Evolutionary conservation across 768 basidiomycete genomes (phyloP).

Genomic region (Artomyces pyxidatus): DNA sequence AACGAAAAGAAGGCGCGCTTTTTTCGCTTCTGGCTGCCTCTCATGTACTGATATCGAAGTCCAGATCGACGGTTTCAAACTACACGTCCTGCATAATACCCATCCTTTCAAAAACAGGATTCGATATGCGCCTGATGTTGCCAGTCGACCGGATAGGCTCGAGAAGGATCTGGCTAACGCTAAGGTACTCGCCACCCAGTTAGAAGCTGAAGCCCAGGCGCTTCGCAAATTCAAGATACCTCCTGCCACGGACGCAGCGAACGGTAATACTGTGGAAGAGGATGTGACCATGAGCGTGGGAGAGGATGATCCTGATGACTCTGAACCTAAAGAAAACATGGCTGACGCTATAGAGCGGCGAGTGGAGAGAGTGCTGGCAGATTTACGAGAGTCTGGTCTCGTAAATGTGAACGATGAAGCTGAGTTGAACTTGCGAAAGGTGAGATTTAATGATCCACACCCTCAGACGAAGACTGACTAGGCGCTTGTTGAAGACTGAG

Average conservation of each 20-base stretch:
- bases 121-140: conserved; percentile 75
- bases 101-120: conserved; percentile 72
- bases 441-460: conserved; percentile 25
- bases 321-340: conserved; percentile 56
- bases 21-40: neutral
- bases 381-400: conserved; percentile 57
- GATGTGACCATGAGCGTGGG: conserved; percentile 15
- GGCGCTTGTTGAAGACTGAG: conserved; percentile 43
- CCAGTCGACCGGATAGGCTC: conserved; percentile 73
- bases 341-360: conserved; percentile 75
- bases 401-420: conserved; percentile 57
- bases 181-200: conserved; percentile 57
- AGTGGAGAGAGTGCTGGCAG: conserved; percentile 67
- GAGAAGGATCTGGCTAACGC: conserved; percentile 74
- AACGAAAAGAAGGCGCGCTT: conserved; percentile 72
- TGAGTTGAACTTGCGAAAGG: conserved; percentile 64
- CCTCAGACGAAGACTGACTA: conserved; percentile 6
- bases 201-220: conserved; percentile 62
- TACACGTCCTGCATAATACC: conserved; percentile 79
- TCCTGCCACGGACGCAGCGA: conserved; percentile 12
- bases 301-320: conserved; percentile 33
- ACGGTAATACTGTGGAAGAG: conserved; percentile 14
- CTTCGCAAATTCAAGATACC: conserved; percentile 37
- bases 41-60: neutral
- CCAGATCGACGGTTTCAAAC: conserved; percentile 91